Percentiles rank a stretch among this genome's conserved stretches.
Conservation (phyloP, 805 yeast genomes). For the Wickerhamiella allomyrinae region DNA sequence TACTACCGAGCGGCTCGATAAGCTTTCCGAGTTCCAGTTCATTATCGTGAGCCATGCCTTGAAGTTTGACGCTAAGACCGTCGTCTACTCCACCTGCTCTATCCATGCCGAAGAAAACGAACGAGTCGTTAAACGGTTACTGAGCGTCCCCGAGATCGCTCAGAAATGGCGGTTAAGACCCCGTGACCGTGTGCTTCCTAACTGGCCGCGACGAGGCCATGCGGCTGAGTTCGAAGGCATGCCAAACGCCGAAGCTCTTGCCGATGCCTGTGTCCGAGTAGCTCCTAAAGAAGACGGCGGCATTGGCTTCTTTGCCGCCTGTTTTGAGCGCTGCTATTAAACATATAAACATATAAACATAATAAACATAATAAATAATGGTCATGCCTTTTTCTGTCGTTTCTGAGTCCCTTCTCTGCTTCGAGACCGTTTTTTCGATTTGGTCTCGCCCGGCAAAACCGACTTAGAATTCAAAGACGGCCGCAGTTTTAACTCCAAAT, state of each 20-base stretch:
- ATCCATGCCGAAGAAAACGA: slow-evolving; percentile 91
- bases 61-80: slow-evolving; percentile 48
- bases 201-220: slow-evolving; percentile 79
- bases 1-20: slow-evolving; percentile 40
- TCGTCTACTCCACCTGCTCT: slow-evolving; percentile 93
- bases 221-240: slow-evolving; percentile 48
- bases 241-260: slow-evolving; percentile 33
- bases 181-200: slow-evolving; percentile 53
- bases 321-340: slow-evolving; percentile 51
- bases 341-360: too few relatives aligned
- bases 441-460: too few relatives aligned
- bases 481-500: slow-evolving; percentile 15
- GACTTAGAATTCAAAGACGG: too few relatives aligned
- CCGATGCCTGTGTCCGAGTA: slow-evolving; percentile 79
- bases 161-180: slow-evolving; percentile 52
- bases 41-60: slow-evolving; percentile 82
- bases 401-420: too few relatives aligned
- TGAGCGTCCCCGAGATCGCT: slow-evolving; percentile 51
- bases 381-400: too few relatives aligned
- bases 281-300: slow-evolving; percentile 88
- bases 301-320: slow-evolving; percentile 96
- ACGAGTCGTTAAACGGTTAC: slow-evolving; percentile 67
- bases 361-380: too few relatives aligned
- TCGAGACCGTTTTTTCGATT: too few relatives aligned
- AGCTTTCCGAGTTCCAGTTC: slow-evolving; percentile 74